Evolutionary conservation across 768 basidiomycete genomes (phyloP), one percentile per base, ranked within the genome.

Genomic region (Boletus bicolor): DNA sequence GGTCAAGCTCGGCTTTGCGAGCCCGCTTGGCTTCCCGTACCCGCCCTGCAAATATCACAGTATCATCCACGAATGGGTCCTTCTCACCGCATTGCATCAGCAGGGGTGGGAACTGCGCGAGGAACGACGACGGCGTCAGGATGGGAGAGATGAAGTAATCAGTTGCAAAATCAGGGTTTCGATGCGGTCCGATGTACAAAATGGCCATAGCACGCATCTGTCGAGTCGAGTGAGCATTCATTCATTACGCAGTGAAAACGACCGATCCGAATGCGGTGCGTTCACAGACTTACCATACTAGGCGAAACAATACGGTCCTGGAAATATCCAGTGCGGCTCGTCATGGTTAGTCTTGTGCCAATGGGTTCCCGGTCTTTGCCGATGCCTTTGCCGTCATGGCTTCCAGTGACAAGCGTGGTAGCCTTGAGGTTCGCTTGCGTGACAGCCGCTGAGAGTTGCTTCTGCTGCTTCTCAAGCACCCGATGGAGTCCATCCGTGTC

Each of bases 151-250:
- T 85, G 75, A 92, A 87, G 73, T 98, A 98, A 76, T 99, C 95
- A 17, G 88, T 89, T 53, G 85, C 83, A 69, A 99, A 95, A 71
- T 98, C 94, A 7, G 97, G 97, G 68, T 93, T 89, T 49, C 86
- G 87, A 65, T 91, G 84, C 1, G 97, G 96, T 1, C 96, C 96
- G 56, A 99, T 89, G 74, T 97, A 97, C 59, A 96, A 75, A 67
- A 97, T 95, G 4, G 96, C 96, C 97, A 99, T 99, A 0, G 96
- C 95, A 36, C 97, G 91, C 93, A 98, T 98, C 96, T 98, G 43
- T 54, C 36, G n/a, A 15, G n/a, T 53, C n/a, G 28, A 42, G n/a
- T 67, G 36, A 68, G 47, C 44, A 35, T 24, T 47, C 15, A 14
- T 38, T 41, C 15, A 14, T 38, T 41, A 42, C 41, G 11, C n/a